phyloP scores from a whole-genome alignment of 441 rosid genomes.

The Pelargonium myrrhifolium region DNA sequence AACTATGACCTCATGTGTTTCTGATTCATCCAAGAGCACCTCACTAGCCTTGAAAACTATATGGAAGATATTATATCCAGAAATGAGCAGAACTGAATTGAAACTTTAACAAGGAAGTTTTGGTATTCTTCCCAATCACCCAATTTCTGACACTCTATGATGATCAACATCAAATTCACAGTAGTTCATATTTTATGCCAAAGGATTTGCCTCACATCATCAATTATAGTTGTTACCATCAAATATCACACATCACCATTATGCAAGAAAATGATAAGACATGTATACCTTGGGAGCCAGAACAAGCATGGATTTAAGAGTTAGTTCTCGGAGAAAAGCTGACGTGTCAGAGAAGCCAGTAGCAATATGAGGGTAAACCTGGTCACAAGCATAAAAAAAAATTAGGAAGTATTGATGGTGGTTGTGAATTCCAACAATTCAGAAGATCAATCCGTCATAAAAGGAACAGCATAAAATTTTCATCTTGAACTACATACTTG shows the following conservation, averaged over 20 bases:
- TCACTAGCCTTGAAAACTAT: too few relatives aligned
- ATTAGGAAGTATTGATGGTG: conserved; percentile 6
- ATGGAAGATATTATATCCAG: too few relatives aligned
- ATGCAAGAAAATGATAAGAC: not conserved
- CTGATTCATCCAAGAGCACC: too few relatives aligned
- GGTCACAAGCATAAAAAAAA: conserved; percentile 13
- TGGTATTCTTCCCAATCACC: not conserved
- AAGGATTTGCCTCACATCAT: not conserved
- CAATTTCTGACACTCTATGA: not conserved
- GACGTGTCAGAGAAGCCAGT: conserved; percentile 90
- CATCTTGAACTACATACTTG: conserved; percentile 48
- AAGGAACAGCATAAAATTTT: conserved; percentile 11
- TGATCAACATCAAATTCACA: not conserved
- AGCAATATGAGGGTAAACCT: conserved; percentile 93
- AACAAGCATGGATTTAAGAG: conserved; percentile 96
- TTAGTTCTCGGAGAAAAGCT: conserved; percentile 92
- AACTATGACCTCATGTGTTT: too few relatives aligned
- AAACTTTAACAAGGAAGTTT: not conserved
- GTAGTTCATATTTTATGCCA: conserved; percentile 5
- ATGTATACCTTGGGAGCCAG: conserved; percentile 87
- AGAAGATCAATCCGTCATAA: conserved; percentile 6
- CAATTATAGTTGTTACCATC: not conserved
- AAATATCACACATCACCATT: not conserved
- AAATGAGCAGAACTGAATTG: too few relatives aligned
- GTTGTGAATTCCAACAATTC: not conserved